Base-by-base conservation (phyloP, 108 stramenopile species). In the Schizochytrium sp. region DNA sequence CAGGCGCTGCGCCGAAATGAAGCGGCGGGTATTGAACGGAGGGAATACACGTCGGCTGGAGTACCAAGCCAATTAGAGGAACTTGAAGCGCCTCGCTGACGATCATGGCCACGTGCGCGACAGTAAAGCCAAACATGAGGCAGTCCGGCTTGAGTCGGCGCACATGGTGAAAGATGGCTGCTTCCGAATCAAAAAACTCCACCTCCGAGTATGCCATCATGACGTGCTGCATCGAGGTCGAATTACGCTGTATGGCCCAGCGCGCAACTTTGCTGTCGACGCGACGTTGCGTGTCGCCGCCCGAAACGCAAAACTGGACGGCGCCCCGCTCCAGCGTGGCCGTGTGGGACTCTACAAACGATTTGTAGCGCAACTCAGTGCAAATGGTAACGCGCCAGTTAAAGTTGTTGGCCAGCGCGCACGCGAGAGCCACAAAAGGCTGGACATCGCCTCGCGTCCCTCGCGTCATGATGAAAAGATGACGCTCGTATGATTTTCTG, bases 381-480 rank as follows among this genome's bases (percentile, higher is more conserved):
- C 76, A 83, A 34, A 83, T 34, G 48, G 76, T 83, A 45, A 83
- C 51, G 25, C 19, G 45, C 76, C 76, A 83, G 76, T 83, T 83
- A 45, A 45, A 53, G 25, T 83, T 47, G 76, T 83, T 83, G 51
- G 76, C 76, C 10, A 83, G 51, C 10, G 48, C 76, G 28, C 76
- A 28, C 45, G 76, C 89, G 5, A 89, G 60, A 6, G 87, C 58
- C 19, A 89, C 29, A 59, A 87, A 89, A 0, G 89, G 89, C 87
- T 89, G 76, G 29, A 89, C 76, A 45, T 89, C 89, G 34, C 89
- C 89, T 4, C 89, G 58, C 8, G 89, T 89, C 4, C 89, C 89
- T 5, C 89, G 28, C 16, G 89, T 88, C 25, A 87, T 10, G 72
- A 51, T 28, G 47, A 89, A 21, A 44, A 89, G 3, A 45, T 83